Conservation (phyloP, 768 basidiomycete genomes). For the Psilocybe azurescens region DNA sequence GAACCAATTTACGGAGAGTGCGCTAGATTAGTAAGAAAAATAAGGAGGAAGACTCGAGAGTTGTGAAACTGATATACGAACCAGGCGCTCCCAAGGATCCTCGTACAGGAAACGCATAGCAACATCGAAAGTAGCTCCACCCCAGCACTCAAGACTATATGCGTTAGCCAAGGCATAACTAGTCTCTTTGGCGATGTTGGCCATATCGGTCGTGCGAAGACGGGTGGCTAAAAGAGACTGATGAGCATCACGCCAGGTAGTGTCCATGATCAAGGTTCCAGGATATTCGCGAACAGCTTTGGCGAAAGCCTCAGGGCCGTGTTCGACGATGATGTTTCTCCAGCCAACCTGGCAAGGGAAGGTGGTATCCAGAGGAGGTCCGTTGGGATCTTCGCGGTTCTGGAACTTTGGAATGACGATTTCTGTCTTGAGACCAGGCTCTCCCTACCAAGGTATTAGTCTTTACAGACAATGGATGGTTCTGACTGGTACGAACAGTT, state of each 20-base stretch:
- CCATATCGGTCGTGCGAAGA: constrained; percentile 95
- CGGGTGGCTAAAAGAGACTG: constrained; percentile 97
- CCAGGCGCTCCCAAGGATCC: constrained; percentile 98
- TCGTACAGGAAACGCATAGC: constrained; percentile 99
- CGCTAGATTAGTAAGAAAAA: constrained; percentile 53
- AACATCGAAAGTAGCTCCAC: constrained; percentile 98
- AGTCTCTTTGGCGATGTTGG: constrained; percentile 98
- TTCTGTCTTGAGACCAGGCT: constrained; percentile 92
- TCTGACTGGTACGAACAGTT: constrained; percentile 40
- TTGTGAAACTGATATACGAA: constrained; percentile 37
- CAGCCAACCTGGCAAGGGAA: constrained; percentile 89
- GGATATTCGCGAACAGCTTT: constrained; percentile 97
- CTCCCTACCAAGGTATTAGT: constrained; percentile 56
- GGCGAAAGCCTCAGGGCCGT: constrained; percentile 97
- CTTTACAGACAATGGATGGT: not conserved
- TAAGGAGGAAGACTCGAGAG: not conserved
- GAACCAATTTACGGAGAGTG: constrained; percentile 91
- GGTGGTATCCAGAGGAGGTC: constrained; percentile 76
- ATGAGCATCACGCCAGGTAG: constrained; percentile 99
- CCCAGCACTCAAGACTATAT: constrained; percentile 98
- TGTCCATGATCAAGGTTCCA: constrained; percentile 96
- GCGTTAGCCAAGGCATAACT: constrained; percentile 94
- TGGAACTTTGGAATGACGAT: constrained; percentile 82
- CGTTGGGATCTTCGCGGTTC: constrained; percentile 79
- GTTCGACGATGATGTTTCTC: constrained; percentile 98